Base-by-base conservation (phyloP, 2,329 filamentous ascomycete genomes). In the Plenodomus biglobosus region DNA sequence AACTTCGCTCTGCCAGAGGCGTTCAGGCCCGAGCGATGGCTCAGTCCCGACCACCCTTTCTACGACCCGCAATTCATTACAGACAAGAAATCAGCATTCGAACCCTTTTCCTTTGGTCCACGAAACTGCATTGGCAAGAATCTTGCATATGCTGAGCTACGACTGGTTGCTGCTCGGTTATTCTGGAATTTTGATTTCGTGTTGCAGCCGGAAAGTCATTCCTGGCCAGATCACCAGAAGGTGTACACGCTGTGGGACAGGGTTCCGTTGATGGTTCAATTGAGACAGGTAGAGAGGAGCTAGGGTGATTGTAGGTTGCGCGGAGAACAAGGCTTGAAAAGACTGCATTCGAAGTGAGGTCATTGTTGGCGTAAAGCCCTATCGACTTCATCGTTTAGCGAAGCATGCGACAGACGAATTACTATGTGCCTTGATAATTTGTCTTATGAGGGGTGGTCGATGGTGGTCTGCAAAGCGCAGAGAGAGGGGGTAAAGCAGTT, bases 171-270 rank as follows among this genome's bases (percentile, higher is more conserved):
- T 11, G 62, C 71, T 2, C 71, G 72, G 40, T 37, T 75, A 35
- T 30, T 75, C 1, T 74, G 64, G 62, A 61, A 66, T 10, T 76
- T 75, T 40, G 71, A 75, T 50, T 46, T 72, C 24, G 37, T 48
- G 35, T 42, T 57, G 22, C 22, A 24, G 6, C 22, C 22, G 6
- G 22, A 24, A 24, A 39, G 36, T 38, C 21, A 48, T 10, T 17
- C 41, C n/a, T 42, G 42, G 38, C 36, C 11, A 24, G 22, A 44
- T 13, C 34, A 42, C 7, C 42, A 50, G 21, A 41, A 46, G 16
- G 7, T 40, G 6, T 48, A 20, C 18, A 20, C 17, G 13, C 21
- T 52, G 13, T 43, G 40, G 44, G 21, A 44, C 19, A 44, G 48
- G 44, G 22, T 24, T 24, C 22, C 22, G 6, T 24, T 24, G 11